Percentiles rank a stretch among this genome's conserved stretches.
These are phyloP conservation scores for Neonectria punicea DNA, from an alignment of 2,329 filamentous ascomycete genomes.

Conservation along the genomic window DNA sequence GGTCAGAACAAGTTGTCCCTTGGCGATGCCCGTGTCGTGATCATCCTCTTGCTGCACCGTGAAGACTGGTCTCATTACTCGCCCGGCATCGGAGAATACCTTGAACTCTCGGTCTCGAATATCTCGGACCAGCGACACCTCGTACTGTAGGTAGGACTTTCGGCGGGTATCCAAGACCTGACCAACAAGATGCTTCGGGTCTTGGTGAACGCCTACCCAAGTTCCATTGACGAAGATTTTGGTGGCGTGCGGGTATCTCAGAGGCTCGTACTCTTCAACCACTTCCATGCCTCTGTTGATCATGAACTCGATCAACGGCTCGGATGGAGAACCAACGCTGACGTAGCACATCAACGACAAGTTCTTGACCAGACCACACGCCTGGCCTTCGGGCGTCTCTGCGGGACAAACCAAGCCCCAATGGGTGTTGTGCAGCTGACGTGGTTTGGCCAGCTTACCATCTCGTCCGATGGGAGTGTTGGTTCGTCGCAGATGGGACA, in stretches of 20 bases:
- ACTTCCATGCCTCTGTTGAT: conserved; percentile 95
- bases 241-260: conserved; percentile 88
- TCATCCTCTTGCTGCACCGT: conserved; percentile 91
- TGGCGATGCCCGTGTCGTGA: conserved; percentile 64
- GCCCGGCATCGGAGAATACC: conserved; percentile 96
- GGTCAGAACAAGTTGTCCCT: conserved; percentile 82
- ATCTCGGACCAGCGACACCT: conserved; percentile 94
- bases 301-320: conserved; percentile 95
- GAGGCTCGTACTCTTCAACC: conserved; percentile 91
- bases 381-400: conserved; percentile 97
- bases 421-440: conserved; percentile 97
- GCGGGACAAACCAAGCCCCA: conserved; percentile 98
- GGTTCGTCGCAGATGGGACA: conserved; percentile 96
- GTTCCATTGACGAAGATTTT: conserved; percentile 99
- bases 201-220: conserved; percentile 95
- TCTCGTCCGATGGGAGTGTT: conserved; percentile 98
- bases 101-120: conserved; percentile 98
- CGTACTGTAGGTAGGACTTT: conserved; percentile 85
- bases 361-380: conserved; percentile 98
- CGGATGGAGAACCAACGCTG: conserved; percentile 90
- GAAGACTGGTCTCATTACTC: conserved; percentile 93
- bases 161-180: conserved; percentile 82
- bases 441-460: conserved; percentile 97
- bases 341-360: conserved; percentile 98
- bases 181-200: conserved; percentile 85